Percentiles rank a stretch among this genome's conserved stretches.
These are phyloP conservation scores for Penicillium janthinellum DNA, from an alignment of 2,329 filamentous ascomycete species.

Conservation along the genomic window DNA sequence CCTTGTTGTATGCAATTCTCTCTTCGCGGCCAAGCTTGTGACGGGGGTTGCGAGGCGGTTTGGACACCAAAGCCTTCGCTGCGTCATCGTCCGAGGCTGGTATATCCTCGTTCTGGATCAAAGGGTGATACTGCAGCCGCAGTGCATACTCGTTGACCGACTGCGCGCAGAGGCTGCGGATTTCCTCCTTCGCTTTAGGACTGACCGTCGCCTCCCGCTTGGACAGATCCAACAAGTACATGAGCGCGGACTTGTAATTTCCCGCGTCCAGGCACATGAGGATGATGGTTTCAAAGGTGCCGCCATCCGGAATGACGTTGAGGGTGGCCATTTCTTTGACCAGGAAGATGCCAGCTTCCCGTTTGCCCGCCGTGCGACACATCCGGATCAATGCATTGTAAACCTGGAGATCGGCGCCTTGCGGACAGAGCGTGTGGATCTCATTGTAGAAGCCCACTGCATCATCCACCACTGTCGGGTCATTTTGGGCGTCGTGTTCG, in stretches of 20 bases:
- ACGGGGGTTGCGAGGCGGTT: not conserved
- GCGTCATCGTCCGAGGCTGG: not conserved
- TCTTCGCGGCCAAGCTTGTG: not conserved
- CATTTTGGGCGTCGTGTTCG: conserved; percentile 42
- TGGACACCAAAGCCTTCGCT: not conserved
- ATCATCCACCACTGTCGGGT: conserved; percentile 43
- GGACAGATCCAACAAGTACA: conserved; percentile 42
- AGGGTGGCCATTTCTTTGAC: conserved; percentile 63
- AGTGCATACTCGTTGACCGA: conserved; percentile 36
- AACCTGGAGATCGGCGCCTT: conserved; percentile 49
- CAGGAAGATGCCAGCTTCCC: conserved; percentile 62
- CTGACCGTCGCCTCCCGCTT: conserved; percentile 32
- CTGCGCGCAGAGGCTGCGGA: conserved; percentile 31
- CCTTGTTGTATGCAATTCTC: conserved; percentile 6
- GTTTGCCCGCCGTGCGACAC: conserved; percentile 49
- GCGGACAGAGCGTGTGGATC: conserved; percentile 54
- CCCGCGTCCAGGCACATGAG: conserved; percentile 54
- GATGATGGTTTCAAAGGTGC: conserved; percentile 65
- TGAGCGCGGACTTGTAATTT: conserved; percentile 40
- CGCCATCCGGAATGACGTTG: conserved; percentile 55
- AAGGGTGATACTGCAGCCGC: conserved; percentile 34
- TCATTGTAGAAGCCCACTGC: conserved; percentile 65
- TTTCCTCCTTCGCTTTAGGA: conserved; percentile 28
- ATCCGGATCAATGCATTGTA: conserved; percentile 63
- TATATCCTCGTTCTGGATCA: conserved; percentile 18